Evolutionary conservation across 768 basidiomycete species (phyloP), one percentile per base, ranked within the genome.

Genomic region (Trametes maxima): DNA sequence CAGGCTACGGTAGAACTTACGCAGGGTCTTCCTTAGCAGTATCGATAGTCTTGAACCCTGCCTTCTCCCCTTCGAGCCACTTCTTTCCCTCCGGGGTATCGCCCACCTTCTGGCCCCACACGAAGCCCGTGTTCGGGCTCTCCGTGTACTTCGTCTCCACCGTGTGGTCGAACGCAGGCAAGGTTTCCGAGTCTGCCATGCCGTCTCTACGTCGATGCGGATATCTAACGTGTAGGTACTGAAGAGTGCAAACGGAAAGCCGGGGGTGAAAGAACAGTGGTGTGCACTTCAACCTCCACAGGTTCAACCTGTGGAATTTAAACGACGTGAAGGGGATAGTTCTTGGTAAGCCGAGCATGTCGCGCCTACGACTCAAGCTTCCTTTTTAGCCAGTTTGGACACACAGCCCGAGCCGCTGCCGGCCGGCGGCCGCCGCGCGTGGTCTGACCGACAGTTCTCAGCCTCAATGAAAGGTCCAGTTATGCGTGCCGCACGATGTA

Each of bases 21-120:
- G 17, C 5, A 7, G 59, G 66, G 45, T 73, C 75, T 24, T 70
- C 47, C 14, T 68, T 69, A 17, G 68, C 67, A 0, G 77, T 68
- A 44, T 77, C 66, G 48, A 77, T 64, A 24, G 62, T 51, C 24
- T 68, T 74, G 76, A 75, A 78, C 22, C 77, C 77, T 10, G 69
- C 66, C 19, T 70, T 55, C 54, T 75, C 77, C 17, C 74, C 75
- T 54, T 70, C 68, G 28, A 73, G 6, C 77, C 77, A 78, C 14
- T 54, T 68, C n/a, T 55, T 58, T 0, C 77, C 77, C 2, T 58
- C 63, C 3, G 72, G 64, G 0, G 71, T 74, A 6, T 62, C 67
- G n/a, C 66, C 63, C 16, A 76, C 60, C 52, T 33, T 53, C 52
- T 76, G 69, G n/a, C 75, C 68, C 36, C 63, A 76, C 1, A 70